phyloP scores from a whole-genome alignment of 2,329 filamentous ascomycete genomes.

The Penicillium sp. region DNA sequence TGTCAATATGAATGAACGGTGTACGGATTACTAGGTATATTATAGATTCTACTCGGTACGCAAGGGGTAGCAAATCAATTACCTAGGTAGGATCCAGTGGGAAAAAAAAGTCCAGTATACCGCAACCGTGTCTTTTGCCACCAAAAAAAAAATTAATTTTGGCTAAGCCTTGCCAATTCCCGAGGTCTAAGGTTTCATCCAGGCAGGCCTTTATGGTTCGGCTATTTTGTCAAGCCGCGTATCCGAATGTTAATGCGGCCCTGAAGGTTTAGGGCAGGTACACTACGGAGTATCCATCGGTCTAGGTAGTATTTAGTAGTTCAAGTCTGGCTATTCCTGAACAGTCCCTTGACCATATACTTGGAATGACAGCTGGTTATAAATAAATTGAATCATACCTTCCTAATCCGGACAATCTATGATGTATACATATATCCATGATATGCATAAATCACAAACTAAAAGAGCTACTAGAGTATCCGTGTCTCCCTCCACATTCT shows the following conservation, averaged over 20 bases:
- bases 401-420: background rate
- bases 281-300: background rate
- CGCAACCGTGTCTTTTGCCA: conserved; percentile 10
- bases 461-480: background rate
- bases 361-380: background rate
- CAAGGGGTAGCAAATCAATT: background rate
- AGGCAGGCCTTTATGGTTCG: background rate
- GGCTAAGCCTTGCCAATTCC: conserved; percentile 1
- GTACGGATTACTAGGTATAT: background rate
- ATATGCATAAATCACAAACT: background rate
- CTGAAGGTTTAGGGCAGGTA: background rate
- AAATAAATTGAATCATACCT: background rate
- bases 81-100: background rate
- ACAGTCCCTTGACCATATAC: background rate
- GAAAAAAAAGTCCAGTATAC: background rate
- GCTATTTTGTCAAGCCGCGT: background rate
- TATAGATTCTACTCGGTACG: background rate
- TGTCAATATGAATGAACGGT: background rate
- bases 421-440: no score
- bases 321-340: background rate
- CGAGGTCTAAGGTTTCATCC: no score
- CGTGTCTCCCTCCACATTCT: background rate
- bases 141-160: background rate
- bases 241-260: background rate
- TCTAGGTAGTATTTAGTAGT: background rate